phyloP scores from a whole-genome alignment of 345 rosid genomes.

The Linum trigynum region DNA sequence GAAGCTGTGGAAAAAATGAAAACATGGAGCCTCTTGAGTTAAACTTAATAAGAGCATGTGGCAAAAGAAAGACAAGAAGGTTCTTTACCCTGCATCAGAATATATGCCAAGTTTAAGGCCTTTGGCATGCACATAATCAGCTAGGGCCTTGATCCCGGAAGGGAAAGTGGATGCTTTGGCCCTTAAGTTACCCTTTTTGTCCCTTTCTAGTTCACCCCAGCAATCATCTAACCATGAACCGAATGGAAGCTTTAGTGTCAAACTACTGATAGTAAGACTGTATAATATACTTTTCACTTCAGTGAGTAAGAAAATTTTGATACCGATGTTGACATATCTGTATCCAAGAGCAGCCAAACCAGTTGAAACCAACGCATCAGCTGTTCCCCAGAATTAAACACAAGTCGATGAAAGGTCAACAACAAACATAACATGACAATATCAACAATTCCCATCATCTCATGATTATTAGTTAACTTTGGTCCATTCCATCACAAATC shows the following conservation, averaged over 20 bases:
- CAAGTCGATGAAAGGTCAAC: neutral
- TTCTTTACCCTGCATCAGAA: slow-evolving; percentile 24
- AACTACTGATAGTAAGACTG: neutral
- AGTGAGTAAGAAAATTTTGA: neutral
- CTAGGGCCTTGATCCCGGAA: slow-evolving; percentile 23
- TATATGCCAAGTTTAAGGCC: slow-evolving; percentile 24
- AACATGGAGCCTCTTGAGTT: neutral
- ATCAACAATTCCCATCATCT: neutral
- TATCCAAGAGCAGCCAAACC: slow-evolving; percentile 23
- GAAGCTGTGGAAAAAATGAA: slow-evolving; percentile 4
- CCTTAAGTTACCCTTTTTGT: slow-evolving; percentile 15
- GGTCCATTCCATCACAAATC: neutral
- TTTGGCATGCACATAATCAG: slow-evolving; percentile 23
- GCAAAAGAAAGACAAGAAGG: neutral
- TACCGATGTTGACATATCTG: slow-evolving; percentile 18
- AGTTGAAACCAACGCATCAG: slow-evolving; percentile 22
- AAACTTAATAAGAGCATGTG: neutral
- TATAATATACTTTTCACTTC: neutral
- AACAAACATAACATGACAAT: neutral
- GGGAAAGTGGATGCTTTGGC: slow-evolving; percentile 19
- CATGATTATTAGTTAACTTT: neutral
- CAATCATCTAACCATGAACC: slow-evolving; percentile 16
- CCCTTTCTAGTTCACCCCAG: slow-evolving; percentile 20
- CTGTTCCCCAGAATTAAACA: slow-evolving; percentile 8
- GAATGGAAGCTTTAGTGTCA: neutral